Evolutionary conservation across 208 protist genomes (phyloP).

Genomic region (Trypanosoma lewisi): DNA sequence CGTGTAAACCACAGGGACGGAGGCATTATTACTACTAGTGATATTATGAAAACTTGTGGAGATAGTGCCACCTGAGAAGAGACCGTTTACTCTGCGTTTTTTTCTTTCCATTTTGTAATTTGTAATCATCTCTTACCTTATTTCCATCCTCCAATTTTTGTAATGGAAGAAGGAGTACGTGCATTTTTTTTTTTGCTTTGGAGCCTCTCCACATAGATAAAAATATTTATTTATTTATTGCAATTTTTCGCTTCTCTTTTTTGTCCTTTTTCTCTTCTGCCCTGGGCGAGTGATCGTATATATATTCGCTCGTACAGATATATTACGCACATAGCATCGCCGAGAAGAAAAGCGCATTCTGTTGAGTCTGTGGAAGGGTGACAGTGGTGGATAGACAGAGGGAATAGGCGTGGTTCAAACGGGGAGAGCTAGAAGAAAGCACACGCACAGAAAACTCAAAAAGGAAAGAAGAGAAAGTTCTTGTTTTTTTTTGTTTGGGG

Average conservation of each 20-base stretch:
- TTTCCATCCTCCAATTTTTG: no score
- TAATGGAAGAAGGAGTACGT: no score
- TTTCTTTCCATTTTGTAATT: no score
- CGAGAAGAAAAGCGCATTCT: background rate
- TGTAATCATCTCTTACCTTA: no score
- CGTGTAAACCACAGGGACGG: background rate
- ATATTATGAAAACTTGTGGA: background rate
- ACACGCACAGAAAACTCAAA: background rate
- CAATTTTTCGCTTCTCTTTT: background rate
- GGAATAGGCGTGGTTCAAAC: background rate
- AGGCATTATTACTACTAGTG: background rate
- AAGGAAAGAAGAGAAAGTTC: background rate
- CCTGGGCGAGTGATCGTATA: background rate
- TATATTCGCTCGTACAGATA: slow-evolving; percentile 11
- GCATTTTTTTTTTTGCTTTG: slow-evolving; percentile 6
- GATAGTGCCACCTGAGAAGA: background rate
- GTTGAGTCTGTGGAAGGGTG: no score
- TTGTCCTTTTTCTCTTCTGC: slow-evolving; percentile 20
- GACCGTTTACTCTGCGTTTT: background rate
- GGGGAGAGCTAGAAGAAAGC: background rate
- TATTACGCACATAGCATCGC: slow-evolving; percentile 1
- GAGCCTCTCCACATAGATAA: background rate
- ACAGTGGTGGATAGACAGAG: background rate
- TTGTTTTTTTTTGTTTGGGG: background rate
- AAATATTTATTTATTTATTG: slow-evolving; percentile 6